Evolutionary conservation across 2,329 filamentous ascomycete species (phyloP), one percentile per base, ranked within the genome.

Genomic region (Aspergillus neoniger): DNA sequence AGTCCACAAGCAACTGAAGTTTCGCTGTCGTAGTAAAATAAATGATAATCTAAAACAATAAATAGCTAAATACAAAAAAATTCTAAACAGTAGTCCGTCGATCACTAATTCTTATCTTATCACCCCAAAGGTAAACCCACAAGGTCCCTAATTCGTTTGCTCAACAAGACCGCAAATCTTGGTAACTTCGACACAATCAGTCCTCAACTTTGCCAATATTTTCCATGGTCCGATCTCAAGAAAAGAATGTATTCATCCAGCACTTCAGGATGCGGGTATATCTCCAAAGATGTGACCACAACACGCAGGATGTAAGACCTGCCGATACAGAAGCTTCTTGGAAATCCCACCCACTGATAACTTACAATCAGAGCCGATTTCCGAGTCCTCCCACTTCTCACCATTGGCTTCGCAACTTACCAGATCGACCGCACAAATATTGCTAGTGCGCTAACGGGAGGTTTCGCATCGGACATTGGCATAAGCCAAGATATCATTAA

Each of bases 381-480:
- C 7, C 77, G 77, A 0, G 80, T 85, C 2, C 73, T 85, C 0
- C 78, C 80, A 0, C 71, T 84, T 0, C 75, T 85, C 1, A 77
- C 81, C 41, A 72, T 84, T 1, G 82, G 81, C 0, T 72, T 85
- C 1, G 72, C 83, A 1, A 80, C 81, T 44, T 82, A 84, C 61
- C 82, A 84, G 65, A 69, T 84, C 0, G 82, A 85, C 61, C 79
- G 82, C 25, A 83, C 82, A 74, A 84, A 84, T 59, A 73, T 84
- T 7, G 80, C 79, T 15, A 83, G 80, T 62, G 81, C 81, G 7
- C 69, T 84, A 0, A 84, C 82, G 0, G 81, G 76, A 4, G 80
- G 79, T 0, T 81, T 84, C 49, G 78, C 79, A 1, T 68, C 70
- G 2, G 74, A 79, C 38, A 80, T 83, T 30, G 60, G 65, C 0